phyloP scores from a whole-genome alignment of 2,329 filamentous ascomycete species.

The Dactylella cylindrospora region DNA sequence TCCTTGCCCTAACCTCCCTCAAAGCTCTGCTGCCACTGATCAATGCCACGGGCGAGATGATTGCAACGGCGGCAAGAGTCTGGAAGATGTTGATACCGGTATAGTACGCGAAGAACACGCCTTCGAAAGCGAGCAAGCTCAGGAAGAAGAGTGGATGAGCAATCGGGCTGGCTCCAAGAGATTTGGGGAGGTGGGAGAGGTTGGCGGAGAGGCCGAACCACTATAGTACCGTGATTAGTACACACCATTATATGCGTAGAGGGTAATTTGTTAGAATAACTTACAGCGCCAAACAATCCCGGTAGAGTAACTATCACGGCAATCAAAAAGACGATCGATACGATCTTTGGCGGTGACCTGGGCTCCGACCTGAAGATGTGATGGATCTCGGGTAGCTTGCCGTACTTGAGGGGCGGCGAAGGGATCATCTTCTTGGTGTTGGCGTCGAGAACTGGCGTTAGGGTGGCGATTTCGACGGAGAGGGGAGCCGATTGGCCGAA shows the following conservation, averaged over 20 bases:
- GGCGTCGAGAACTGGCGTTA: conserved; percentile 65
- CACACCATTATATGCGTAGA: not conserved
- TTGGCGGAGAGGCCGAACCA: conserved; percentile 85
- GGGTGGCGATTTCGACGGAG: conserved; percentile 62
- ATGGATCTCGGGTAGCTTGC: conserved; percentile 78
- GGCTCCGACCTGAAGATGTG: conserved; percentile 85
- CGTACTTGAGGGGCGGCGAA: conserved; percentile 69
- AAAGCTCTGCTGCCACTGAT: conserved; percentile 86
- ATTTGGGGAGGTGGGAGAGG: conserved; percentile 72
- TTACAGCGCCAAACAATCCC: conserved; percentile 66
- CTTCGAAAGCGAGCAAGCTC: conserved; percentile 83
- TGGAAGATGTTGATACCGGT: conserved; percentile 89
- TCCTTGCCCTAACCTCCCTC: conserved; percentile 85
- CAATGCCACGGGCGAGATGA: conserved; percentile 71
- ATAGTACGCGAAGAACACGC: conserved; percentile 93
- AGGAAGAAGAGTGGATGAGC: conserved; percentile 83
- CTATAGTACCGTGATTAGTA: no score
- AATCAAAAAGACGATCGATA: conserved; percentile 75
- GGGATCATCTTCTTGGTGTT: conserved; percentile 58
- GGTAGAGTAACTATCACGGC: conserved; percentile 74
- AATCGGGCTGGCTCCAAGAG: conserved; percentile 72
- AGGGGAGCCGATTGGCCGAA: conserved; percentile 73
- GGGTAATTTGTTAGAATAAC: conserved; percentile 50
- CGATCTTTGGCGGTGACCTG: conserved; percentile 74
- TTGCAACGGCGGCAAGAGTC: conserved; percentile 70